phyloP scores from a whole-genome alignment of 1,139 yeast genomes.

The Geotrichum australiense region DNA sequence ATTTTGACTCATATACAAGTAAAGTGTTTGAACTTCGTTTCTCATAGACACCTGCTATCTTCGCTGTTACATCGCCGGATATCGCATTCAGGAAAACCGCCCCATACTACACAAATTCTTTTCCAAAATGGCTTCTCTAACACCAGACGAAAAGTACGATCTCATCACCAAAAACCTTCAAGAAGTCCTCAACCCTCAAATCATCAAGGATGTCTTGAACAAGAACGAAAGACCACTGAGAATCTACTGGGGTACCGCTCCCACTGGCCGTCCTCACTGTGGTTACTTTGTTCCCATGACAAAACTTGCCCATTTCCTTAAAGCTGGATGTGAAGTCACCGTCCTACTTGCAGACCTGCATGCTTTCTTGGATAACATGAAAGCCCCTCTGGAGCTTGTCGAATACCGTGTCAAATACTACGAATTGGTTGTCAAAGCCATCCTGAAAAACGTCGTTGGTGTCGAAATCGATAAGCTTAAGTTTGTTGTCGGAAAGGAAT shows the following conservation, averaged over 20 bases:
- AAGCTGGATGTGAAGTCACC: slow-evolving; percentile 93
- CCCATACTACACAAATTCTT: too few relatives aligned
- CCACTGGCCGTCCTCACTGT: slow-evolving; percentile 97
- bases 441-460: slow-evolving; percentile 64
- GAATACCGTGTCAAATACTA: slow-evolving; percentile 84
- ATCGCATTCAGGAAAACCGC: too few relatives aligned
- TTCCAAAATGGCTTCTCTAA: too few relatives aligned
- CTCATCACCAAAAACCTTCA: slow-evolving; percentile 82
- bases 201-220: slow-evolving; percentile 77
- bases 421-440: slow-evolving; percentile 73
- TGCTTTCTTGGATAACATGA: slow-evolving; percentile 96
- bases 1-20: too few relatives aligned
- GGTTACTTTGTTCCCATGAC: slow-evolving; percentile 98
- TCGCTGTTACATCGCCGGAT: too few relatives aligned
- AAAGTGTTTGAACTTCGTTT: too few relatives aligned
- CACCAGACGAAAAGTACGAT: slow-evolving; percentile 61
- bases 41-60: too few relatives aligned
- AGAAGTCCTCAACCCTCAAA: slow-evolving; percentile 84
- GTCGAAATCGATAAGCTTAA: slow-evolving; percentile 85
- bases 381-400: slow-evolving; percentile 93
- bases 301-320: slow-evolving; percentile 87
- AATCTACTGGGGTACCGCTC: slow-evolving; percentile 86
- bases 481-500: slow-evolving; percentile 82
- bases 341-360: slow-evolving; percentile 95
- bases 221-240: slow-evolving; percentile 74